Base-by-base conservation (phyloP, 2,329 filamentous ascomycete species). In the Monilinia aucupariae region DNA sequence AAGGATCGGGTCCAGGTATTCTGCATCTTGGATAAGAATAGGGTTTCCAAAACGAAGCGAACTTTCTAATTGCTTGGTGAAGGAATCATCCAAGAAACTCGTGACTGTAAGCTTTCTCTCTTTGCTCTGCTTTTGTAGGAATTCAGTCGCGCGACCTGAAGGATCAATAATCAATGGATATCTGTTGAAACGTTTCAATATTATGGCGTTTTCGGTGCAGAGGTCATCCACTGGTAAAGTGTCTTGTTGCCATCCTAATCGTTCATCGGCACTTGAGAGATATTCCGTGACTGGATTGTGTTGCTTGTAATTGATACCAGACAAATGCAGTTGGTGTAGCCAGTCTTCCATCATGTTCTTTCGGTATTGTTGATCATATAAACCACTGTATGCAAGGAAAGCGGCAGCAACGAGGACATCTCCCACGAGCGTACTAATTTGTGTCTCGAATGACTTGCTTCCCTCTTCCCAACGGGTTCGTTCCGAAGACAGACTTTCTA, bases 121-220 rank as follows among this genome's bases (percentile, higher is more conserved):
- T 74, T 93, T 93, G 81, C 89, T 94, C 77, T 97, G 91, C 73
- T 92, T 93, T 76, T 96, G 90, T 72, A 99, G 76, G 80, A 97
- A 99, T 71, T 99, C 94, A 0, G 91, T 94, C 27, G 93, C 91
- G 68, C 94, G 86, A 49, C 94, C 94, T 17, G 94, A 97, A 1
- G 96, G 96, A 76, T 99, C 94, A 74, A 99, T 96, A 76, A 99
- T 97, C 65, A 99, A 84, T 51, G 96, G 94, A 75, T 99, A 99
- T 67, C 94, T 86, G 79, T 99, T 99, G 86, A 97, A 99, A 64
- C 94, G 88, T 80, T 97, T 92, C 65, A 99, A 84, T 69, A 99
- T 89, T 72, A 99, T 97, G 51, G 96, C 94, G 73, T 99, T 99
- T 77, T 99, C 94, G 0, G 94, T 99, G 81, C 94, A 99, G 48